Evolutionary conservation across 805 yeast species (phyloP), one percentile per base, ranked within the genome.

Genomic region (Wickerhamiella hasegawae): DNA sequence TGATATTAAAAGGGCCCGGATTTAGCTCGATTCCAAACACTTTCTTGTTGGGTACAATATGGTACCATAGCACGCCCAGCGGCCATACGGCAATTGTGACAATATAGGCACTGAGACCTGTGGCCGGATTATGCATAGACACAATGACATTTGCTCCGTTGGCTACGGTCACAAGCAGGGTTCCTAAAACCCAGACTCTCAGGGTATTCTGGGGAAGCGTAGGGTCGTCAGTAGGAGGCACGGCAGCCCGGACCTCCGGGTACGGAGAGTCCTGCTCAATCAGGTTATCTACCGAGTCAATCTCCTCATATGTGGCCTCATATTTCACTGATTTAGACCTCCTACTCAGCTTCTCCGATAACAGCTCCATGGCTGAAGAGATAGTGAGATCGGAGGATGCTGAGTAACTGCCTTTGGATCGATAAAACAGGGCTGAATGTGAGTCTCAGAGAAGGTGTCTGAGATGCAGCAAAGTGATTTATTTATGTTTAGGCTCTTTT

Each of bases 81-180:
- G 84, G 82, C 63, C 70, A 76, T 1, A 79, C 70, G 38, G 72
- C 62, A 38, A 77, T 64, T 27, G 77, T 69, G 22, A 71, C 65
- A 32, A 76, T 74, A 37, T 63, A 63, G 17, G 73, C 58, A 11
- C 71, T 60, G 37, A 75, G 58, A 25, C 59, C 47, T 39, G 73
- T 62, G 0, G 69, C 50, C 2, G 82, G 83, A 34, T 63, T 53
- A 51, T 74, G 76, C 46, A 73, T 54, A 22, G 71, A 63, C 46
- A 76, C 74, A 44, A 75, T 61, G 37, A 70, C 57, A 49, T 76
- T 75, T 48, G 72, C 60, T 35, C 66, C 75, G 32, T 73, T 64
- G 33, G 78, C 77, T 31, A 73, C 51, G 8, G 73, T 54, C 3
- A 71, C 63, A 66, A 74, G 65, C 28, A 69, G 45, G 1, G 68